Evolutionary conservation across 352 stramenopile genomes (phyloP).

Genomic region (Phytophthora rubi): DNA sequence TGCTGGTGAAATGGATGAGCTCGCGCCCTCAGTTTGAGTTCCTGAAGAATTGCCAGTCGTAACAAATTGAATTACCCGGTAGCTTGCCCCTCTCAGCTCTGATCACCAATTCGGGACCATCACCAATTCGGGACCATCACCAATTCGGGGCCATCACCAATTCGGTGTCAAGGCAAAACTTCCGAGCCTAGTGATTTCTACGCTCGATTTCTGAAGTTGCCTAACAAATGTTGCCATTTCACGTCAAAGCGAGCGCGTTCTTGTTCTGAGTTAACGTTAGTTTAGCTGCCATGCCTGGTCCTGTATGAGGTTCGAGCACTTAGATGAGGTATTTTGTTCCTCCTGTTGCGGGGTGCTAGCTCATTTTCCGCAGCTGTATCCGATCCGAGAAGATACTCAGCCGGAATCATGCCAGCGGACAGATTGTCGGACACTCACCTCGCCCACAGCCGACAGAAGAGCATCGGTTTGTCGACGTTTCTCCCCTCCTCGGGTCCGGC

Average conservation of each 20-base stretch:
- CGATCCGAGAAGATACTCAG: slow-evolving; percentile 25
- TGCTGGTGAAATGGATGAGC: slow-evolving; percentile 1
- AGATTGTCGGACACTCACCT: slow-evolving; percentile 18
- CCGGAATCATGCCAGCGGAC: slow-evolving; percentile 12
- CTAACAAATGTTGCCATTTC: background rate
- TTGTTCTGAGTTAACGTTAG: background rate
- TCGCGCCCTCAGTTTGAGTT: background rate
- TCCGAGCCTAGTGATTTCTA: background rate
- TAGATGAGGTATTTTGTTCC: background rate
- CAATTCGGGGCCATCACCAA: background rate
- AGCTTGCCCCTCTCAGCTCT: background rate
- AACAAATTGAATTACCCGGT: background rate
- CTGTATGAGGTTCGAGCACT: background rate
- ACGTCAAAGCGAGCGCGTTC: background rate
- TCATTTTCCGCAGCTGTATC: slow-evolving; percentile 9
- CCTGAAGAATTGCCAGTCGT: slow-evolving; percentile 3
- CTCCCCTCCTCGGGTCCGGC: background rate
- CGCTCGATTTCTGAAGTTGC: background rate
- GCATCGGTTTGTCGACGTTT: background rate
- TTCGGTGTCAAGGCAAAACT: background rate
- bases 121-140: background rate
- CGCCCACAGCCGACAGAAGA: slow-evolving; percentile 18
- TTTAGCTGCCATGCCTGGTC: background rate
- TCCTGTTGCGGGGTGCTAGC: background rate
- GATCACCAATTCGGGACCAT: background rate